A percentile compares a stretch with the other conserved stretches of the same genome.
Evolutionary conservation across 2,329 filamentous ascomycete genomes (phyloP).

Genomic region (Aspergillus tubingensis): DNA sequence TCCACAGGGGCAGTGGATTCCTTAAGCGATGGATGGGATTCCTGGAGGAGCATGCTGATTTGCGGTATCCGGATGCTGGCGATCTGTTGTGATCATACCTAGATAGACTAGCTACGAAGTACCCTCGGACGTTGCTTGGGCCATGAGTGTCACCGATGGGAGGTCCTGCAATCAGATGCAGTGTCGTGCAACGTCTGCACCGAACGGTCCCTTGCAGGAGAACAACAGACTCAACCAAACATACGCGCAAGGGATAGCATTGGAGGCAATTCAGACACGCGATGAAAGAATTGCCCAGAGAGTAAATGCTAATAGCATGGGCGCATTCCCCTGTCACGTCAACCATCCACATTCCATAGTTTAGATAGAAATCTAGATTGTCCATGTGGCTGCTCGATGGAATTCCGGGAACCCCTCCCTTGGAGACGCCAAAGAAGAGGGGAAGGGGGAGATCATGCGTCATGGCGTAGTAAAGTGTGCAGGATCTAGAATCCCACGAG

Average conservation of each 20-base stretch:
- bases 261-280: background rate
- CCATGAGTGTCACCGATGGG: background rate
- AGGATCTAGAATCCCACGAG: background rate
- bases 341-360: background rate
- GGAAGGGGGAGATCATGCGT: background rate
- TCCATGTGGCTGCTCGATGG: background rate
- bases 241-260: background rate
- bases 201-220: background rate
- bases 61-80: constrained; percentile 75
- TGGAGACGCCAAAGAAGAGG: background rate
- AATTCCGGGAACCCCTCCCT: background rate
- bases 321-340: background rate
- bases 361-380: background rate
- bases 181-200: background rate
- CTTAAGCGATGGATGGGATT: constrained; percentile 89
- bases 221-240: background rate
- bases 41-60: constrained; percentile 84
- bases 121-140: background rate
- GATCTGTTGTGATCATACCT: constrained; percentile 33
- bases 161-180: background rate
- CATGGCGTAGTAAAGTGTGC: background rate
- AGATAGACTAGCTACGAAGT: background rate
- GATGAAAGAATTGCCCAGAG: background rate
- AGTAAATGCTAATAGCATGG: background rate
- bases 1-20: constrained; percentile 74